Base-by-base conservation (phyloP, 2,329 filamentous ascomycete genomes). In the Cercospora canescens region DNA sequence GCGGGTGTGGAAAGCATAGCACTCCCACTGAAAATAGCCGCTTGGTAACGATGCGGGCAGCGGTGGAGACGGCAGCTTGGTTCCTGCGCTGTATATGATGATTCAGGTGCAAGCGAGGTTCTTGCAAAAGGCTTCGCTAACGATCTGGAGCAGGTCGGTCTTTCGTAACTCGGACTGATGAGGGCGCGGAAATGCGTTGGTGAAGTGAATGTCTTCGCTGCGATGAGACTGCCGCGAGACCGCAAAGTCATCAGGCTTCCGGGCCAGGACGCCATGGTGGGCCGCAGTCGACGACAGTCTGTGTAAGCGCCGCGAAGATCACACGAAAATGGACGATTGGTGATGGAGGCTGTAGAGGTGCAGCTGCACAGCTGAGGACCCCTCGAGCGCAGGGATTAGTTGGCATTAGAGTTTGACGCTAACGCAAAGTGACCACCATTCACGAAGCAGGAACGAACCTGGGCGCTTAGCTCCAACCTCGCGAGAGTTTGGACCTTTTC, bases 1-100 rank as follows among this genome's bases (percentile, higher is more conserved):
- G 63, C 60, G 63, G 57, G 48, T 57, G 65, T 58, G 56, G 65
- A 35, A 67, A 50, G 63, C 50, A 45, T 54, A 45, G 48, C 58
- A 57, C 55, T 14, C 59, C 45, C 24, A 54, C 65, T 66, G 63
- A 63, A 67, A 69, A 69, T 69, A 69, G 67, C 54, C 65, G 65
- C 67, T 65, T 32, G 60, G 57, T 34, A 56, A 26, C 64, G 55
- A 54, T 56, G 45, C 52, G 37, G 26, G 60, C 45, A 52, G 45
- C 26, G 39, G 59, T 30, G 59, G 21, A 34, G 21, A 28, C n/a
- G 55, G 60, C 12, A 32, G 54, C 48, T 55, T 50, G 60, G 45
- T 28, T 56, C 32, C 39, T 62, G 45, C 35, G 12, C 14, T 52
- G 12, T 11, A 30, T 48, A 14, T 34, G 14, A 21, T 34, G 14